Evolutionary conservation across 139 green algal species (phyloP).

Genomic region (Tetratostichococcus sp.): DNA sequence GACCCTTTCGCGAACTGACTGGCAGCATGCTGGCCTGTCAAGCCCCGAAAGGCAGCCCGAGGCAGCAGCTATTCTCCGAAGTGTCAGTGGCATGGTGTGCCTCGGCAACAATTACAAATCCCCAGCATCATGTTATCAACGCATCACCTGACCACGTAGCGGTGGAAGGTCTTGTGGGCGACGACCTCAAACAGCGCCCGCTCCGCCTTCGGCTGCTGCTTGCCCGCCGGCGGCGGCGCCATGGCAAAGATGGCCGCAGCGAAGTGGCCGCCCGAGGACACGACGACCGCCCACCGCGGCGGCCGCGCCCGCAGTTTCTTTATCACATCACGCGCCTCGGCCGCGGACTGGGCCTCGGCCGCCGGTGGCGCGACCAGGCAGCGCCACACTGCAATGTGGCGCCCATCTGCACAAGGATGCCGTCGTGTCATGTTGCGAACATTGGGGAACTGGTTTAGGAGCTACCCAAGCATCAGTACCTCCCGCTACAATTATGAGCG

Average conservation of each 20-base stretch:
- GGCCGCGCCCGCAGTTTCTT: conserved; percentile 28
- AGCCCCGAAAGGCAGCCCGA: too few relatives aligned
- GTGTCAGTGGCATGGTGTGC: too few relatives aligned
- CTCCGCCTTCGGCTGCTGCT: conserved; percentile 20
- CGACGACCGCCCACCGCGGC: conserved; percentile 32
- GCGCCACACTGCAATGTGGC: conserved; percentile 57
- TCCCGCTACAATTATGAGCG: too few relatives aligned
- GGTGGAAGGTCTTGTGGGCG: conserved; percentile 78
- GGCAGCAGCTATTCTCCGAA: too few relatives aligned
- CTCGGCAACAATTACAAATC: neutral
- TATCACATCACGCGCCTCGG: conserved; percentile 24
- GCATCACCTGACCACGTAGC: conserved; percentile 79
- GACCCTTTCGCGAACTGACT: neutral
- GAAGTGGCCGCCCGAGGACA: conserved; percentile 71
- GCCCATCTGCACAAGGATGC: conserved; percentile 38
- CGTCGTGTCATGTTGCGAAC: too few relatives aligned
- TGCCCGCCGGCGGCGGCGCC: conserved; percentile 1
- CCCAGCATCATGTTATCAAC: too few relatives aligned
- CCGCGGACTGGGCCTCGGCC: neutral
- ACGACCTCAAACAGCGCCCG: conserved; percentile 38
- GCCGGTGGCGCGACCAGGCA: conserved; percentile 45
- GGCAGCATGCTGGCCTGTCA: too few relatives aligned
- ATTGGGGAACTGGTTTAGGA: too few relatives aligned
- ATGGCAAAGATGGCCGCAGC: conserved; percentile 59
- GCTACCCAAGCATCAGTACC: too few relatives aligned